A percentile compares a stretch with the other conserved stretches of the same genome.
Conservation (phyloP, 345 rosid species). For the Cardamine occulta region DNA sequence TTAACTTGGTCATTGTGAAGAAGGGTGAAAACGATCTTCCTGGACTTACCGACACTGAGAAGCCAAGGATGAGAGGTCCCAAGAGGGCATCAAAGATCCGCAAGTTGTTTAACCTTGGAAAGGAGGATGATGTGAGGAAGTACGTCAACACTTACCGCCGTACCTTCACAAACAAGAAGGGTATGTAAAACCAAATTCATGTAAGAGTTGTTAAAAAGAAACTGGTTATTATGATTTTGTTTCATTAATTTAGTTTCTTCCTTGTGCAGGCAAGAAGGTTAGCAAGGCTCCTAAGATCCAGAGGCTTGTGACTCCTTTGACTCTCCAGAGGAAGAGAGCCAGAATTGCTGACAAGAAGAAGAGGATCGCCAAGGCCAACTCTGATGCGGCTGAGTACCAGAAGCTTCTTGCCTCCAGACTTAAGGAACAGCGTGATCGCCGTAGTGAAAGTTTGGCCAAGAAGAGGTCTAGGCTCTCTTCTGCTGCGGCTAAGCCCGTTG, state of each 20-base stretch:
- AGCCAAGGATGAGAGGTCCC: conserved; percentile 96
- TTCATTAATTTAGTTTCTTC: background rate
- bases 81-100: conserved; percentile 93
- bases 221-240: background rate
- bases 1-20: conserved; percentile 88
- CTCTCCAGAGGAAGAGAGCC: conserved; percentile 80
- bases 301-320: conserved; percentile 89
- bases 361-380: conserved; percentile 82
- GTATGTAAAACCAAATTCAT: conserved; percentile 36
- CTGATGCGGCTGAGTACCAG: conserved; percentile 91
- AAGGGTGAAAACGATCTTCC: conserved; percentile 87
- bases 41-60: conserved; percentile 86
- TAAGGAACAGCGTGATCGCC: conserved; percentile 85
- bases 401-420: conserved; percentile 82
- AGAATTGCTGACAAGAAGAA: conserved; percentile 87
- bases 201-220: too few relatives aligned
- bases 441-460: conserved; percentile 93
- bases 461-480: conserved; percentile 85
- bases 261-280: conserved; percentile 64
- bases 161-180: conserved; percentile 71
- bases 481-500: conserved; percentile 71
- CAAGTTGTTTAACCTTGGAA: conserved; percentile 78
- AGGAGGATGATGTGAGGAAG: conserved; percentile 92
- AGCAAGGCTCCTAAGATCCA: conserved; percentile 93
- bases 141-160: conserved; percentile 89